Evolutionary conservation across 179 eudicot species (phyloP), one percentile per base, ranked within the genome.

Genomic region (Camellia oleifera): DNA sequence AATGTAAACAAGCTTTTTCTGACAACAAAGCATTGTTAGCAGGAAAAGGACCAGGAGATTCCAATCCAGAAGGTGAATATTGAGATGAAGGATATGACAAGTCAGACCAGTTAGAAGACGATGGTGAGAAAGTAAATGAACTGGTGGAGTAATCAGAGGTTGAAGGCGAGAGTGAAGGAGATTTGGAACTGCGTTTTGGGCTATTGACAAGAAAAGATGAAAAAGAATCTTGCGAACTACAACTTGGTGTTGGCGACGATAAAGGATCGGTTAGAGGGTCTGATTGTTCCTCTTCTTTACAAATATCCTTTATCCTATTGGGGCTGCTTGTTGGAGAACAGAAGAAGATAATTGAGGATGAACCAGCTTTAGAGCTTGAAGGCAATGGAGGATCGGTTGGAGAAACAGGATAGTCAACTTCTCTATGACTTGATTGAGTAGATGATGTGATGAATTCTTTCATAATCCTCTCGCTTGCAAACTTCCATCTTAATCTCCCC

Each of bases 91-190:
- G 73, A 87, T 86, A 90, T n/a, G 98, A 88, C 74, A 88, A 86
- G 83, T 95, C 98, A 26, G 99, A 95, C 95, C 95, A 92, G 62
- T 87, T 91, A 76, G 98, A 95, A 53, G 98, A 93, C 1, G 98
- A 87, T 46, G 99, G 99, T 17, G 99, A 94, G 81, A 95, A 91
- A 79, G 97, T 89, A 72, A 95, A 92, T 7, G 93, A 89, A 81
- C 90, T 84, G 14, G 95, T 84, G 14, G 95, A 89, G 80, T 86
- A 81, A 46, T 87, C 97, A 13, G 98, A 94, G 77, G 92, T 87
- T 74, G 98, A 87, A 71, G 98, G 95, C 67, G 98, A 95, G 48
- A 89, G 81, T 42, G 88, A 87, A 23, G 93, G 94, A 15, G 93
- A 92, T 72, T 87, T 89, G 40, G 86, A 79, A 80, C 81, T 81